Evolutionary conservation across 129 eudicot species (phyloP).

Genomic region (Heracleum sosnowskyi): DNA sequence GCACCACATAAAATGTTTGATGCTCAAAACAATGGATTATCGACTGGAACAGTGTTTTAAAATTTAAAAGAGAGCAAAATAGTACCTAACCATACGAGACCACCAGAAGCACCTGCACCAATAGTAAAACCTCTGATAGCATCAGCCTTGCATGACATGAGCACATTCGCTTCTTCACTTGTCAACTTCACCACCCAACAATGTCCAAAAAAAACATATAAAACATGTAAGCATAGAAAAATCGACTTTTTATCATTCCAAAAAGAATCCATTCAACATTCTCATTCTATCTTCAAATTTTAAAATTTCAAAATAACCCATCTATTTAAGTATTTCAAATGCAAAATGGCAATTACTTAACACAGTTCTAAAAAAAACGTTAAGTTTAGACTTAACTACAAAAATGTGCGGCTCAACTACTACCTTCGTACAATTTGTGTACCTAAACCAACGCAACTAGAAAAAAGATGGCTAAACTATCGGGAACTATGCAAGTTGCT

Average conservation of each 20-base stretch:
- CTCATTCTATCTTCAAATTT: not conserved
- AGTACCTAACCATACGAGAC: constrained; percentile 57
- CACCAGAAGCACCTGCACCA: constrained; percentile 50
- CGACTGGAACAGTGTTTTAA: not conserved
- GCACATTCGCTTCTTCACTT: constrained; percentile 50
- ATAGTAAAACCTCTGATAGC: constrained; percentile 42
- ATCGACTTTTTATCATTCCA: not conserved
- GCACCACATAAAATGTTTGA: not conserved
- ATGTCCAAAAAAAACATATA: not conserved
- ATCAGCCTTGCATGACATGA: constrained; percentile 38
- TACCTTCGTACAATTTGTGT: too few species aligned
- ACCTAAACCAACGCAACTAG: too few species aligned
- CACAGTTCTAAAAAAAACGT: not conserved
- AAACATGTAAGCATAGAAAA: not conserved
- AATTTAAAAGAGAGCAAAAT: not conserved
- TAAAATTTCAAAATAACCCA: not conserved
- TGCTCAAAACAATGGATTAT: not conserved
- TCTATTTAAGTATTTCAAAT: not conserved
- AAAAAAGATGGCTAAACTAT: too few species aligned
- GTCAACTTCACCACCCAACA: constrained; percentile 43
- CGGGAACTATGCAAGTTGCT: not conserved
- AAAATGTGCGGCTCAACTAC: too few species aligned
- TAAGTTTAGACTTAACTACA: too few species aligned
- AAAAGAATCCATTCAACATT: not conserved
- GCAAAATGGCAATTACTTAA: not conserved